Base-by-base conservation (phyloP, 768 basidiomycete species). In the Tricholoma hemisulphureum region DNA sequence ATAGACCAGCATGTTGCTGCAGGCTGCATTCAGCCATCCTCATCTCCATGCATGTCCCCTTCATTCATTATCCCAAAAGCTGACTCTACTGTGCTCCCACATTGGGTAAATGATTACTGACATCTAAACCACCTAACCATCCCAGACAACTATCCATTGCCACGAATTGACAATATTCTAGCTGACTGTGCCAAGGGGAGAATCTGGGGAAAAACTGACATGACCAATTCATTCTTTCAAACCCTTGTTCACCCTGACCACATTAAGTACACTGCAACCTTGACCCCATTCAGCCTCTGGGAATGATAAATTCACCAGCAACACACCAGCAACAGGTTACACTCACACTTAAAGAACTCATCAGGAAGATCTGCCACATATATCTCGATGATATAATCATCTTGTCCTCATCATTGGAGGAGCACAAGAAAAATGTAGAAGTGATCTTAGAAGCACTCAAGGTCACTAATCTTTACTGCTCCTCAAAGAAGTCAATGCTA, bases 171-270 rank as follows among this genome's bases (percentile, higher is more conserved):
- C 9, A 14, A 34, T 10, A 34, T 34, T 34, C 49, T 71, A 1
- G 54, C 62, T 4, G 63, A 63, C 32, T 34, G 32, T 14, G 9
- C 32, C 3, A 34, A 34, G 14, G 32, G 32, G 9, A 34, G 9
- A 34, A 10, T 34, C 32, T 34, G 32, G 32, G 32, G 32, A 34
- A 34, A 34, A 34, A 4, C 14, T 34, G 32, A 46, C 43, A 23
- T 56, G 14, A 56, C 37, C 2, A 56, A 34, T 18, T 18, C 29
- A 2, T 56, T 34, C 9, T 34, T 39, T 16, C n/a, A 39, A 7
- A 39, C 16, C 2, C 37, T 39, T 16, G 37, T 39, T 2, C 37
- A 39, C 37, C 37, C 37, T 18, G n/a, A 39, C 6, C 37, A 39
- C 6, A n/a, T 39, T 39, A 39, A 39, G n/a, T 39, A 39, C 6